Base-by-base conservation (phyloP, 2,329 filamentous ascomycete species). In the Trichoderma arundinaceum region DNA sequence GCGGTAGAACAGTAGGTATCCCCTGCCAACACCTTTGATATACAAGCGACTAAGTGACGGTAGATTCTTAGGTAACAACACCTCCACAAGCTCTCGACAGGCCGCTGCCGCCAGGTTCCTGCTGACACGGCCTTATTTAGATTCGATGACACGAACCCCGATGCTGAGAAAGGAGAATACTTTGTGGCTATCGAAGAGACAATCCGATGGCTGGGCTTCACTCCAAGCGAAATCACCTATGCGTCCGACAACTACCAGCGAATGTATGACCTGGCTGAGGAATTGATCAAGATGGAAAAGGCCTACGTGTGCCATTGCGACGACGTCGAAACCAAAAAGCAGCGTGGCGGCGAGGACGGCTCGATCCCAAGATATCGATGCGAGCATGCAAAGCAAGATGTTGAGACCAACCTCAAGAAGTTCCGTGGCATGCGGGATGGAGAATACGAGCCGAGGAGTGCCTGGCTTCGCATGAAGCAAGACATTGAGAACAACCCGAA, bases 71-170 rank as follows among this genome's bases (percentile, higher is more conserved):
- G 56, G 56, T 59, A 59, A 5, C 32, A 6, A 39, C 54, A 4
- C 6, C 10, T 5, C 8, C 28, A 33, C 15, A 19, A 38, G 28
- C 28, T 15, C 22, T 15, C 4, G 41, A 48, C 8, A 6, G 4
- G 43, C 22, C 22, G 22, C 22, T 28, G 10, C 12, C 12, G 28
- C 39, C 32, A 7, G 10, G 5, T 35, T 48, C 10, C 32, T 22
- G 41, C 56, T 59, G 56, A 59, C 57, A 39, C 7, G 43, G 10
- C 35, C 38, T n/a, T 8, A 2, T 39, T 67, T 60, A 67, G 94
- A 72, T 97, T 92, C 77, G 95, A 98, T 76, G 95, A 98, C 73
- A 98, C 95, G 13, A 98, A 98, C 76, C 95, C 95, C 1, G 92
- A 94, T 69, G 92, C 91, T 54, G 95, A 98, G 77, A 91, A 97